Evolutionary conservation across 352 stramenopile species (phyloP).

Genomic region (Pythium myriotylum): DNA sequence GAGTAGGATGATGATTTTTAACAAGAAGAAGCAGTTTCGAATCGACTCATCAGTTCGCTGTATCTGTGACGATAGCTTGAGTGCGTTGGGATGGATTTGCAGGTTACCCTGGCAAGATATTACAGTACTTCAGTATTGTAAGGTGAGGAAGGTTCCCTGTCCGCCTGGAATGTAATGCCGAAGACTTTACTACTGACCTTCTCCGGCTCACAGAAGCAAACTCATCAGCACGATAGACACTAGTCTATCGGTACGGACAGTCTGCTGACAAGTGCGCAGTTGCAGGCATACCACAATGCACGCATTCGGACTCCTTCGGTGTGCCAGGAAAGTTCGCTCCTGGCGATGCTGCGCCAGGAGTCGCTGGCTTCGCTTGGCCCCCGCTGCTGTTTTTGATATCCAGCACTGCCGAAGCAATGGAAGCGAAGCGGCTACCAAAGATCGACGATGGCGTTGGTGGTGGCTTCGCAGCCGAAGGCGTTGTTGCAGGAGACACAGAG

Average conservation of each 20-base stretch:
- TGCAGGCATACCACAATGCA: constrained; percentile 48
- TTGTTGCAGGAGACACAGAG: constrained; percentile 5
- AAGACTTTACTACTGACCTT: no score
- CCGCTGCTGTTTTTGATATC: constrained; percentile 44
- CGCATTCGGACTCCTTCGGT: constrained; percentile 42
- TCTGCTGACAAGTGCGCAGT: constrained; percentile 46
- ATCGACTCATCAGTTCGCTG: no score
- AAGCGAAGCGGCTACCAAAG: constrained; percentile 67
- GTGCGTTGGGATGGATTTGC: no score
- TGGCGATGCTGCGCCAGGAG: constrained; percentile 23
- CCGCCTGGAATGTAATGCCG: no score
- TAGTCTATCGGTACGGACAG: constrained; percentile 54
- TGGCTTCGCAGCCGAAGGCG: constrained; percentile 28
- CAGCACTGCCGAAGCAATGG: constrained; percentile 52
- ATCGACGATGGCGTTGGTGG: constrained; percentile 30
- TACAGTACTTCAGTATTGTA: no score
- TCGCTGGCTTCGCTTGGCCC: constrained; percentile 12
- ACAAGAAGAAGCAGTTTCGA: no score
- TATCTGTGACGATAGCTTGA: no score
- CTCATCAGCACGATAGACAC: no score
- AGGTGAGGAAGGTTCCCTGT: no score
- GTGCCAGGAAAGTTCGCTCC: constrained; percentile 28
- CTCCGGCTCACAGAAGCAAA: no score
- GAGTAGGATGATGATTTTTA: no score
- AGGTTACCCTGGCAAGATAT: no score